Evolutionary conservation across 2,329 filamentous ascomycete species (phyloP), one percentile per base, ranked within the genome.

Genomic region (Pseudogymnoascus verrucosus): DNA sequence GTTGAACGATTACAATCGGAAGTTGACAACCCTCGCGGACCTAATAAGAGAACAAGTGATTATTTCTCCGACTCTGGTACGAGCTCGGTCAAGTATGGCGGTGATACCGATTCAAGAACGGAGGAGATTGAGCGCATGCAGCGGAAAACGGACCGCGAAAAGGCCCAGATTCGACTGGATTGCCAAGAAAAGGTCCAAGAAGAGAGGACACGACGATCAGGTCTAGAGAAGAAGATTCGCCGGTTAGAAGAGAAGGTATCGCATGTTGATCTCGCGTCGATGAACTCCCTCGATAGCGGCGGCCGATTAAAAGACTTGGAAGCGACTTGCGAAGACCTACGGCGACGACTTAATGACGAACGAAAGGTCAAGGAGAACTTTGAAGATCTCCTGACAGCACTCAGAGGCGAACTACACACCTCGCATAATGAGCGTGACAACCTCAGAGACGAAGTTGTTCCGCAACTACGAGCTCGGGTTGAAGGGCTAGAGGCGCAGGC

Each of bases 51-150:
- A 65, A 96, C 91, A 8, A 98, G 95, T 77, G 95, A 99, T 77
- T 98, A 99, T 78, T 99, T 95, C 74, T 99, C 95, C 2, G 95
- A 99, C 75, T 96, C 93, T 5, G 95, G 95, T 34, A 89, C 91
- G 64, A 93, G 91, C 74, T 93, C 91, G 1, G 83, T 90, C 62
- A 89, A 91, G 71, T 89, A 88, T 71, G 87, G 89, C 1, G 78
- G 83, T 66, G 88, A 90, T 57, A 79, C 79, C 65, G 85, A 88
- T 65, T 79, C 84, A 47, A 80, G 79, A 34, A 82, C 81, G 60
- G 85, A 88, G 71, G 91, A 97, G 74, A 79, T 97, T 36, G 91
- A 96, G 65, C 90, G 87, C 74, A 82, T 95, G 54, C 89, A 93
- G 70, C 84, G 95, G 68, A 87, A 87, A 68, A 87, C 90, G 1